Conservation (phyloP, 1,284 basidiomycete genomes). For the Coniferiporia weirii region DNA sequence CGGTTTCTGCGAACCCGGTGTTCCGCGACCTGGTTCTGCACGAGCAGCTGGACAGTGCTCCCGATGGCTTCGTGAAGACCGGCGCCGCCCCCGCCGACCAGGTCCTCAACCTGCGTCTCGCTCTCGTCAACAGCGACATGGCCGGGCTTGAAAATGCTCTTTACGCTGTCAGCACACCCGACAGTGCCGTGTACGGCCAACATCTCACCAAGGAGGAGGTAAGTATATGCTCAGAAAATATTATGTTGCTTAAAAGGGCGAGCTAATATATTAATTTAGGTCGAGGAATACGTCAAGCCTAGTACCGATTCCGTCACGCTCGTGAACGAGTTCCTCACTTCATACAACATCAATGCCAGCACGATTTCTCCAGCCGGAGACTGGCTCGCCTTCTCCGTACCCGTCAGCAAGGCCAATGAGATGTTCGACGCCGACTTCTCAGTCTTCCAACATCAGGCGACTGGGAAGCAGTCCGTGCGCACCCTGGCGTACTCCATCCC, state of each 20-base stretch:
- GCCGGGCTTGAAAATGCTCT: constrained; percentile 24
- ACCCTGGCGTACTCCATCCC: constrained; percentile 23
- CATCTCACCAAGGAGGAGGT: constrained; percentile 28
- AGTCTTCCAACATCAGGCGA: constrained; percentile 18
- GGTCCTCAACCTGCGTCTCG: constrained; percentile 24
- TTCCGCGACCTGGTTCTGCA: constrained; percentile 21
- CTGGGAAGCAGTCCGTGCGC: constrained; percentile 18
- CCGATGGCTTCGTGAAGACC: constrained; percentile 21
- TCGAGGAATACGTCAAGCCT: constrained; percentile 21
- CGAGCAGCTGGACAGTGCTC: constrained; percentile 22
- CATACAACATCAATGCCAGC: constrained; percentile 15
- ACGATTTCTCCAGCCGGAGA: constrained; percentile 22
- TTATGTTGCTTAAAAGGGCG: not conserved
- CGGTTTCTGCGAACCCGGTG: constrained; percentile 8
- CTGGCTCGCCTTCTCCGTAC: constrained; percentile 21
- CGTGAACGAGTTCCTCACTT: constrained; percentile 20
- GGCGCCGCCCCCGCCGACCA: constrained; percentile 22
- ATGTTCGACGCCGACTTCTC: constrained; percentile 21
- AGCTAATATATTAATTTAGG: constrained; percentile 2
- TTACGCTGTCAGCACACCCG: constrained; percentile 27
- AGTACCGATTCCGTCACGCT: constrained; percentile 17
- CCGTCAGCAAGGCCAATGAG: constrained; percentile 20
- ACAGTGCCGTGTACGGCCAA: constrained; percentile 25
- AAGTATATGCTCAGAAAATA: not conserved
- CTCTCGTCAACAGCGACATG: constrained; percentile 23